phyloP scores from a whole-genome alignment of 345 rosid species.

The Aquilaria yunnanensis region DNA sequence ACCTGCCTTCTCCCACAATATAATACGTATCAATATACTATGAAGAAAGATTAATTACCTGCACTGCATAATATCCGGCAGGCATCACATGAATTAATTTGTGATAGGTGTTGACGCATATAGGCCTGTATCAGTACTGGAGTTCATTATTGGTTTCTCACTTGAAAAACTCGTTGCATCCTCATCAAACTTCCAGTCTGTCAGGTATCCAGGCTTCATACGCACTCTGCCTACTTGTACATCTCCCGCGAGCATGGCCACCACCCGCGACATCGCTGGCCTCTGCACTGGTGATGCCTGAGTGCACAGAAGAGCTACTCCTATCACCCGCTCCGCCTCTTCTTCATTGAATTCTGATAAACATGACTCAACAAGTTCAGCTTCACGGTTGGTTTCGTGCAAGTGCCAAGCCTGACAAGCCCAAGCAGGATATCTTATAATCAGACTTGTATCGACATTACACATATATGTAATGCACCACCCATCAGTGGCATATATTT shows the following conservation, averaged over 20 bases:
- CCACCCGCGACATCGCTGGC: slow-evolving; percentile 62
- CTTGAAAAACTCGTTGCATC: slow-evolving; percentile 31
- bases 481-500: too few species aligned
- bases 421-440: background rate
- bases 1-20: too few species aligned
- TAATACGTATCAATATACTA: too few species aligned
- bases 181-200: slow-evolving; percentile 49
- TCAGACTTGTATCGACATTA: too few species aligned
- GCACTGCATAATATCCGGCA: too few species aligned
- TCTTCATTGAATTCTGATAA: slow-evolving; percentile 31
- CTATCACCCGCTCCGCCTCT: slow-evolving; percentile 40
- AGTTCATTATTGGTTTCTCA: slow-evolving; percentile 12
- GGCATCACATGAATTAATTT: background rate
- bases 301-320: slow-evolving; percentile 58
- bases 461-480: too few species aligned
- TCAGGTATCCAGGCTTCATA: slow-evolving; percentile 46
- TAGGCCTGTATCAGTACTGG: slow-evolving; percentile 11
- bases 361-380: slow-evolving; percentile 35
- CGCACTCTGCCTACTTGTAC: slow-evolving; percentile 39
- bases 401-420: slow-evolving; percentile 53
- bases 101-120: background rate
- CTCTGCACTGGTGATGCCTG: slow-evolving; percentile 47
- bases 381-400: slow-evolving; percentile 32
- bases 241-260: slow-evolving; percentile 67
- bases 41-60: too few species aligned